A percentile compares a stretch with the other conserved stretches of the same genome.
These are phyloP conservation scores for Ceratobasidium sp. DNA, from an alignment of 1,284 basidiomycete species.

Conservation along the genomic window DNA sequence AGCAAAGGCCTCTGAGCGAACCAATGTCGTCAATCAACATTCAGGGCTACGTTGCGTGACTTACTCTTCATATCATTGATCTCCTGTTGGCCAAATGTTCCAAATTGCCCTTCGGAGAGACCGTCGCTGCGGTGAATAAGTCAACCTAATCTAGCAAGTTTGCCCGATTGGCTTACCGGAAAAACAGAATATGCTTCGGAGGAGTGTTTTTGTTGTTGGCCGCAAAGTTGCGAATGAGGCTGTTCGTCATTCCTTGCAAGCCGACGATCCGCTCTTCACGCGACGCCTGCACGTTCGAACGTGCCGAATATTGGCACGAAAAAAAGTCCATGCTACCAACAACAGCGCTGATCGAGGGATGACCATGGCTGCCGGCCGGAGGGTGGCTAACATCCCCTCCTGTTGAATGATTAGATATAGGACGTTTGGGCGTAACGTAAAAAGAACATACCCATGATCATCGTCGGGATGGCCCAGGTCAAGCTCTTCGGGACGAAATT, in stretches of 20 bases:
- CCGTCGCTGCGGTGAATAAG: slow-evolving; percentile 57
- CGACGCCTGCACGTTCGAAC: slow-evolving; percentile 70
- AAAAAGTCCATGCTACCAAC: slow-evolving; percentile 74
- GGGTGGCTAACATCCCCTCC: slow-evolving; percentile 43
- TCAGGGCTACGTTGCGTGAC: neutral
- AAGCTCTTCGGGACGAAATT: slow-evolving; percentile 32
- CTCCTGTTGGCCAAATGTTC: slow-evolving; percentile 42
- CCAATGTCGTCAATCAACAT: neutral
- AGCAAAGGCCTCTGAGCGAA: slow-evolving; percentile 35
- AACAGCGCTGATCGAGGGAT: slow-evolving; percentile 76
- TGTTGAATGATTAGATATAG: neutral
- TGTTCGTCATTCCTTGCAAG: slow-evolving; percentile 22
- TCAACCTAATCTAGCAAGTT: neutral
- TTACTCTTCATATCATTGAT: slow-evolving; percentile 42
- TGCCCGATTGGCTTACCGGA: slow-evolving; percentile 14
- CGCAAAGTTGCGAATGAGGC: slow-evolving; percentile 7
- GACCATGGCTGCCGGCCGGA: slow-evolving; percentile 63
- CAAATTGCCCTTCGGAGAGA: slow-evolving; percentile 68
- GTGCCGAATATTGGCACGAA: slow-evolving; percentile 58
- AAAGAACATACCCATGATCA: slow-evolving; percentile 37
- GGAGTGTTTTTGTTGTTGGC: slow-evolving; percentile 20
- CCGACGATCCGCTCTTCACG: slow-evolving; percentile 69
- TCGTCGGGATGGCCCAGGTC: slow-evolving; percentile 26
- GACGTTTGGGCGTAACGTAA: neutral
- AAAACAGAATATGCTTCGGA: slow-evolving; percentile 38